Percentiles rank a stretch among this genome's conserved stretches.
phyloP scores from a whole-genome alignment of 2,329 filamentous ascomycete species.

The Biscogniauxia marginata region DNA sequence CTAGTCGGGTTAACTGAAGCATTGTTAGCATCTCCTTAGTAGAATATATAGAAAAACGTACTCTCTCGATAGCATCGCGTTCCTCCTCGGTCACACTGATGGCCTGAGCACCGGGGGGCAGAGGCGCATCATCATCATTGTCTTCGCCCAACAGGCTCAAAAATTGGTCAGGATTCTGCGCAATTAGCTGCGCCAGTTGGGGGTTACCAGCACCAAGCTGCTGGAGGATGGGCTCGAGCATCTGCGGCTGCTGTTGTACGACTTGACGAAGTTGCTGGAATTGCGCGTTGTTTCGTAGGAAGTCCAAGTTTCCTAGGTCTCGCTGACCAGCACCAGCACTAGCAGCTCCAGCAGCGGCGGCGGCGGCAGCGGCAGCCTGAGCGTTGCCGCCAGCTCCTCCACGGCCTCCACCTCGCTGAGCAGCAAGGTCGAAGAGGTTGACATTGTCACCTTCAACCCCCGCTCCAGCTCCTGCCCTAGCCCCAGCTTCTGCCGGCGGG shows the following conservation, averaged over 20 bases:
- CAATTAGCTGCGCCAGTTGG: slow-evolving; percentile 88
- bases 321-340: slow-evolving; percentile 45
- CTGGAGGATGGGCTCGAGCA: slow-evolving; percentile 97
- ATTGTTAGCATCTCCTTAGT: slow-evolving; percentile 9
- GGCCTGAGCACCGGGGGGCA: slow-evolving; percentile 84
- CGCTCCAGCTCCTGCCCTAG: slow-evolving; percentile 41
- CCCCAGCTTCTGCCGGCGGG: slow-evolving; percentile 40
- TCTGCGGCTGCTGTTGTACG: slow-evolving; percentile 95
- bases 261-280: slow-evolving; percentile 98
- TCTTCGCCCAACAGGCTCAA: slow-evolving; percentile 87
- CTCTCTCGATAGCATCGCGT: slow-evolving; percentile 92
- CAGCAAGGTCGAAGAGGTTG: slow-evolving; percentile 91
- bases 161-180: slow-evolving; percentile 89
- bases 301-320: slow-evolving; percentile 77
- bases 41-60: slow-evolving; percentile 46
- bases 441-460: slow-evolving; percentile 57
- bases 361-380: slow-evolving; percentile 39
- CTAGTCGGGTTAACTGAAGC: slow-evolving; percentile 78
- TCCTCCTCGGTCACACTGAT: slow-evolving; percentile 95
- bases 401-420: slow-evolving; percentile 58
- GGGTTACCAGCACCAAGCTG: slow-evolving; percentile 95
- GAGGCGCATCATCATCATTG: slow-evolving; percentile 74
- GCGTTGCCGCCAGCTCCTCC: slow-evolving; percentile 42
- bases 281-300: slow-evolving; percentile 90
- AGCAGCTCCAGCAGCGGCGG: slow-evolving; percentile 45